phyloP scores from a whole-genome alignment of 352 stramenopile species.

The Peronospora belbahrii region DNA sequence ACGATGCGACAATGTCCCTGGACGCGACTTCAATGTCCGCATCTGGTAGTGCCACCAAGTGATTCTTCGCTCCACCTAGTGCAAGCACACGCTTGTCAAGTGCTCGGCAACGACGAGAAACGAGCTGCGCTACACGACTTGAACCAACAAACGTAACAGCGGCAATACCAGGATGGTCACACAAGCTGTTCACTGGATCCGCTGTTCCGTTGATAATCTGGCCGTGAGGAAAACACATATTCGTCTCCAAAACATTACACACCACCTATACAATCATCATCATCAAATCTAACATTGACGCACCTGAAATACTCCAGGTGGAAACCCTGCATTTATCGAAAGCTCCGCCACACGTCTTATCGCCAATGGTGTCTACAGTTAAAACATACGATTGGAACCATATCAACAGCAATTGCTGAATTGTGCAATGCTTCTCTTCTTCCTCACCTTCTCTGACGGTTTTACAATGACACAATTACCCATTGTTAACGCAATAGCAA shows the following conservation, averaged over 20 bases:
- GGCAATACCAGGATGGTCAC: slow-evolving; percentile 85
- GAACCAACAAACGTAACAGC: slow-evolving; percentile 95
- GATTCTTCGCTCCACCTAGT: slow-evolving; percentile 96
- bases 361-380: slow-evolving; percentile 76
- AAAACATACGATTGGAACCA: not conserved
- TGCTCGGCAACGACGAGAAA: slow-evolving; percentile 84
- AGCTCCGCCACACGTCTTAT: slow-evolving; percentile 87
- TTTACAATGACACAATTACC: slow-evolving; percentile 97
- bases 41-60: slow-evolving; percentile 93
- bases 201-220: slow-evolving; percentile 92
- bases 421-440: no score
- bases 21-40: slow-evolving; percentile 88
- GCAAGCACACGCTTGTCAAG: slow-evolving; percentile 93
- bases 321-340: slow-evolving; percentile 89
- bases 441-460: slow-evolving; percentile 91
- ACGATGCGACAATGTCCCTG: slow-evolving; percentile 93
- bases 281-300: no score
- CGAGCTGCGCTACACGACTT: slow-evolving; percentile 88
- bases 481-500: slow-evolving; percentile 93
- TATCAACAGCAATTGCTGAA: not conserved
- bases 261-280: no score
- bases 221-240: not conserved
- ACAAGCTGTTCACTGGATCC: slow-evolving; percentile 87
- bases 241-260: not conserved
- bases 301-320: slow-evolving; percentile 90